Evolutionary conservation across 2,329 filamentous ascomycete genomes (phyloP).

Genomic region (Apiospora kogelbergensis): DNA sequence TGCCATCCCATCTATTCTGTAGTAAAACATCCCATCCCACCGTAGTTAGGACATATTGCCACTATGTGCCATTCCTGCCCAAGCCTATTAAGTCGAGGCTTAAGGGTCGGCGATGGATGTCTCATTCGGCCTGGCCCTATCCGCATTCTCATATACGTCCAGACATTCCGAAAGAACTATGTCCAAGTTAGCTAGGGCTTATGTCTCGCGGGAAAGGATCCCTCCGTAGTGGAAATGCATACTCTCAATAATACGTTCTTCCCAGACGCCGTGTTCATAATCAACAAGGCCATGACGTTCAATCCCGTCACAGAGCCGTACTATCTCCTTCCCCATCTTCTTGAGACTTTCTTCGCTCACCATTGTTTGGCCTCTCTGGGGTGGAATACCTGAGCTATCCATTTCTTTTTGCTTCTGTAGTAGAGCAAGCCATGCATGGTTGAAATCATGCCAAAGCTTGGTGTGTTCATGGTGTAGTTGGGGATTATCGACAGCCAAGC

Average conservation of each 20-base stretch:
- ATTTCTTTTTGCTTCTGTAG: conserved; percentile 85
- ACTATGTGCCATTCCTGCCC: too few relatives aligned
- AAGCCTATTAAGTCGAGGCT: too few relatives aligned
- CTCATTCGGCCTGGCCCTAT: conserved; percentile 33
- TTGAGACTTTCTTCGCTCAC: conserved; percentile 70
- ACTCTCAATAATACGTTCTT: conserved; percentile 87
- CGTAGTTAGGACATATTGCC: too few relatives aligned
- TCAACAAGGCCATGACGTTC: conserved; percentile 94
- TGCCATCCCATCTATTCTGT: too few relatives aligned
- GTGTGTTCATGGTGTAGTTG: conserved; percentile 73
- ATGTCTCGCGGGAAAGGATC: too few relatives aligned
- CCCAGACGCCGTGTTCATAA: conserved; percentile 95
- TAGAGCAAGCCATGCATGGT: conserved; percentile 83
- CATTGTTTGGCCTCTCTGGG: conserved; percentile 59
- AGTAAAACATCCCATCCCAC: too few relatives aligned
- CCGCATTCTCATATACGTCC: conserved; percentile 44
- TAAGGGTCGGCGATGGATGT: conserved; percentile 21
- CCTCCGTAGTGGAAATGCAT: conserved; percentile 37
- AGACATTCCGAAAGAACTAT: conserved; percentile 38
- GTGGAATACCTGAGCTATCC: conserved; percentile 58
- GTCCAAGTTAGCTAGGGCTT: conserved; percentile 14
- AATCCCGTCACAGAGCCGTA: conserved; percentile 80
- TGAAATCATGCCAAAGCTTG: conserved; percentile 91
- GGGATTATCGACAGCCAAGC: conserved; percentile 81
- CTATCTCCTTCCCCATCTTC: conserved; percentile 78